These are phyloP conservation scores for Ganoderma lingzhi DNA, from an alignment of 1,284 basidiomycete species.

Conservation along the genomic window DNA sequence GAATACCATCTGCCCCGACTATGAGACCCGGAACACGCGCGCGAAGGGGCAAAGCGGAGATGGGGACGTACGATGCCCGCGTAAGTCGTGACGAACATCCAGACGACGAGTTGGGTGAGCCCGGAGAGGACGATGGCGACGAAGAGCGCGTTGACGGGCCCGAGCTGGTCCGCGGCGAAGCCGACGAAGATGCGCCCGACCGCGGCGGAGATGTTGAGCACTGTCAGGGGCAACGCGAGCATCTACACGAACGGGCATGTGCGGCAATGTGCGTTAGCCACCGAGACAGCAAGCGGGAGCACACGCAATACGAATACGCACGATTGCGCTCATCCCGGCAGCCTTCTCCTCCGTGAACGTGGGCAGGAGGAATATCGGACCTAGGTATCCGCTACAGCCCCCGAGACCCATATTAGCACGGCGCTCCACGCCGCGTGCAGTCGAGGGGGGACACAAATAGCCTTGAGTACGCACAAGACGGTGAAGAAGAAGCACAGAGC, in stretches of 20 bases:
- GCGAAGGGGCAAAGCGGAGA: not conserved
- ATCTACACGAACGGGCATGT: conserved; percentile 13
- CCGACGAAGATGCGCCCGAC: conserved; percentile 30
- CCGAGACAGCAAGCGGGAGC: too few relatives aligned
- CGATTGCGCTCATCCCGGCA: conserved; percentile 24
- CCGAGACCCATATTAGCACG: not conserved
- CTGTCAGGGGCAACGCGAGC: conserved; percentile 29
- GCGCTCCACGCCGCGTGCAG: not conserved
- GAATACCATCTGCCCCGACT: conserved; percentile 33
- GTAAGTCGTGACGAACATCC: conserved; percentile 33
- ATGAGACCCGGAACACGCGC: not conserved
- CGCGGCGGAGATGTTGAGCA: conserved; percentile 33
- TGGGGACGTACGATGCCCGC: conserved; percentile 29
- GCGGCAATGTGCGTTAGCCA: not conserved
- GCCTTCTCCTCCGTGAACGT: conserved; percentile 32
- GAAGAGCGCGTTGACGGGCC: conserved; percentile 33
- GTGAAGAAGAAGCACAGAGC: conserved; percentile 31
- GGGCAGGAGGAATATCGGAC: conserved; percentile 32
- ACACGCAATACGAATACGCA: conserved; percentile 16
- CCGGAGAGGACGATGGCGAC: conserved; percentile 30
- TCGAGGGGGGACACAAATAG: too few relatives aligned
- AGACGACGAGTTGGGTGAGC: conserved; percentile 32
- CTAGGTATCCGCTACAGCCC: conserved; percentile 27
- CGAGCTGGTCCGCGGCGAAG: conserved; percentile 32
- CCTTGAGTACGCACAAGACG: conserved; percentile 24